Evolutionary conservation across 441 rosid genomes (phyloP).

Genomic region (Lepidium campestre): DNA sequence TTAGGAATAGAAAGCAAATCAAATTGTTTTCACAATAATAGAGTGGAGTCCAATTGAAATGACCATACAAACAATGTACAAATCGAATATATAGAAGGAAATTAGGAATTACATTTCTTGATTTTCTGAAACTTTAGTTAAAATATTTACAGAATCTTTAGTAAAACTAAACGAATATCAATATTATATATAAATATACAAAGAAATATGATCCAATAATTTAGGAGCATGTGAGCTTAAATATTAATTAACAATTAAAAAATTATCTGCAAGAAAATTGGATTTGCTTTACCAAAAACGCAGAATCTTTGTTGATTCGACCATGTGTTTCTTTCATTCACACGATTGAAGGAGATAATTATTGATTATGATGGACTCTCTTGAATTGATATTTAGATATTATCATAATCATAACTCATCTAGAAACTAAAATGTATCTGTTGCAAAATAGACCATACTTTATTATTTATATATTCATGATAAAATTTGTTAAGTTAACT

Average conservation of each 20-base stretch:
- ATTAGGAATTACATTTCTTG: background rate
- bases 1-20: conserved; percentile 7
- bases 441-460: background rate
- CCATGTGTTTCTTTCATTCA: background rate
- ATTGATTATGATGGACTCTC: conserved; percentile 15
- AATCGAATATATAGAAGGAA: background rate
- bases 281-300: background rate
- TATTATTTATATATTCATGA: background rate
- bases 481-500: background rate
- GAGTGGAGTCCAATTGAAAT: conserved; percentile 24
- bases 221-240: background rate
- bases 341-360: conserved; percentile 7
- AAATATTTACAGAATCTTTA: background rate
- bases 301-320: background rate
- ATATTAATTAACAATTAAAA: background rate
- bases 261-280: background rate
- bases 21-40: conserved; percentile 25
- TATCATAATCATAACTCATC: background rate
- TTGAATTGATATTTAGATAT: background rate
- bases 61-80: conserved; percentile 14
- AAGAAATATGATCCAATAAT: background rate
- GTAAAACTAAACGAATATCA: background rate
- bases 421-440: background rate
- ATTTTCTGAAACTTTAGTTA: background rate
- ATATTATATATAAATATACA: background rate